Evolutionary conservation across 257 asterid species (phyloP).

Genomic region (Linderniella brevidens): DNA sequence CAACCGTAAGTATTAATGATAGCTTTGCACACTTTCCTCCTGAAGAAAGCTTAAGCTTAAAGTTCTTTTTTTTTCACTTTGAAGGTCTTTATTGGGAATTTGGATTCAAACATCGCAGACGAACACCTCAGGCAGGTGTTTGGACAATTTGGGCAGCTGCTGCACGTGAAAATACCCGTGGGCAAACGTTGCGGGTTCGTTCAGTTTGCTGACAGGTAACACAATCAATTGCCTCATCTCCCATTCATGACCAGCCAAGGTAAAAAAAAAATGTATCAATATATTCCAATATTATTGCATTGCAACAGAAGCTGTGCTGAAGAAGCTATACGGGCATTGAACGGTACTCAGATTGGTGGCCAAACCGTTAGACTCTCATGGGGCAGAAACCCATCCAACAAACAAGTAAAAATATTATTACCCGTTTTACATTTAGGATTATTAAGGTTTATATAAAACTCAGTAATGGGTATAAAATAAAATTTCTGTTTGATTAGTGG

Average conservation of each 20-base stretch:
- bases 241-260: background rate
- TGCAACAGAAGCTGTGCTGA: conserved; percentile 74
- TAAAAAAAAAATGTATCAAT: background rate
- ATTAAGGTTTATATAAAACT: too few species aligned
- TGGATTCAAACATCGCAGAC: conserved; percentile 69
- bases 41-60: background rate
- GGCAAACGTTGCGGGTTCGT: conserved; percentile 98
- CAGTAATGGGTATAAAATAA: too few species aligned
- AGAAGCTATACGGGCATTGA: conserved; percentile 62
- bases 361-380: conserved; percentile 88
- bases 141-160: conserved; percentile 59
- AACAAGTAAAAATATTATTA: conserved; percentile 32
- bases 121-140: conserved; percentile 72
- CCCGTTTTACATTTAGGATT: background rate
- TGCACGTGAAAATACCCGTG: conserved; percentile 82
- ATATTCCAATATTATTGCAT: background rate
- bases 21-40: background rate
- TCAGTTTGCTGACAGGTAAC: conserved; percentile 81
- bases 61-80: conserved; percentile 11
- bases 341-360: conserved; percentile 71
- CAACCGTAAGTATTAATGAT: conserved; percentile 55
- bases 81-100: conserved; percentile 82
- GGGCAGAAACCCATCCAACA: conserved; percentile 92
- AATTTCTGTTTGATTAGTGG: too few species aligned
- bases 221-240: background rate